These are phyloP conservation scores for Kondoa malvinella DNA, from an alignment of 768 basidiomycete genomes.

Conservation along the genomic window DNA sequence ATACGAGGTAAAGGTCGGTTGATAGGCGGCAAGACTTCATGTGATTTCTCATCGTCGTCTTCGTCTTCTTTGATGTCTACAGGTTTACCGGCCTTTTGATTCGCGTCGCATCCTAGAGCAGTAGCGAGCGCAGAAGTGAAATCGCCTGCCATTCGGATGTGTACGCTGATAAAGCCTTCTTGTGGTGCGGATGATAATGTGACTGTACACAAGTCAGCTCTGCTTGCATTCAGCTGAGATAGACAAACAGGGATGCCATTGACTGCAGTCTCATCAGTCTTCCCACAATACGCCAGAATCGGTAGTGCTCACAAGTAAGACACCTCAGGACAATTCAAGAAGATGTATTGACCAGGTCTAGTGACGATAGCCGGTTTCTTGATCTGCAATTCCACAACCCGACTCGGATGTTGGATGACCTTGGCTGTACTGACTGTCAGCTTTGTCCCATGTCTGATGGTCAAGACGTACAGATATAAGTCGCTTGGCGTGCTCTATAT, in stretches of 20 bases:
- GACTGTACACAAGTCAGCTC: background rate
- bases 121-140: constrained; percentile 70
- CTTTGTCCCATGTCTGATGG: background rate
- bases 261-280: background rate
- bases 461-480: constrained; percentile 53
- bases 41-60: constrained; percentile 40
- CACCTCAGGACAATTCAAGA: constrained; percentile 73
- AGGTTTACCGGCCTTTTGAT: constrained; percentile 34
- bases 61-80: constrained; percentile 22
- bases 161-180: constrained; percentile 85
- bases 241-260: background rate
- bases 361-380: constrained; percentile 74
- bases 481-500: constrained; percentile 71
- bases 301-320: constrained; percentile 56
- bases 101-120: constrained; percentile 68
- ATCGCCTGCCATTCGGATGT: constrained; percentile 75
- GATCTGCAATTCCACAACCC: constrained; percentile 88
- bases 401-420: constrained; percentile 85
- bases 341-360: constrained; percentile 47
- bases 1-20: constrained; percentile 67
- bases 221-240: background rate
- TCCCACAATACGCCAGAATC: background rate
- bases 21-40: constrained; percentile 49
- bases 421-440: constrained; percentile 12
- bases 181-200: constrained; percentile 54